Conservation (phyloP, 2,329 filamentous ascomycete species). For the Aureobasidium sp. region DNA sequence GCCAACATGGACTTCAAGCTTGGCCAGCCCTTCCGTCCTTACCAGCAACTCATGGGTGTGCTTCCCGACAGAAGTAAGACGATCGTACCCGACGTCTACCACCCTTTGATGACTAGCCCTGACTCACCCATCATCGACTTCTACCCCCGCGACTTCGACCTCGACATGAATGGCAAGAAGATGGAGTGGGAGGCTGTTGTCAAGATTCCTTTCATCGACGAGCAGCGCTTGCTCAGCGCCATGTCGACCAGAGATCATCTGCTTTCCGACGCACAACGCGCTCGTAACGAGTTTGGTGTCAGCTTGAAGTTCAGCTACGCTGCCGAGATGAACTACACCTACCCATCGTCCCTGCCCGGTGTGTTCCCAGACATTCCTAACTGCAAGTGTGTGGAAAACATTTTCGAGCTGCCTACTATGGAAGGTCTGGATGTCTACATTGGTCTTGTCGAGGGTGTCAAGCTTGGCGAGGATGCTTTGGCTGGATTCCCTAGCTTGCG, state of each 20-base stretch:
- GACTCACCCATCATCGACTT: conserved; percentile 95
- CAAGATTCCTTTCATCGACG: conserved; percentile 98
- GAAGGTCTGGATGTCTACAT: conserved; percentile 82
- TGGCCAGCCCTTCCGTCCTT: conserved; percentile 90
- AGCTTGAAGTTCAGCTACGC: conserved; percentile 89
- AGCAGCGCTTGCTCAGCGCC: conserved; percentile 72
- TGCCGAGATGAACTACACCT: conserved; percentile 67
- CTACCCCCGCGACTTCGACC: conserved; percentile 90
- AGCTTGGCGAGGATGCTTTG: conserved; percentile 73
- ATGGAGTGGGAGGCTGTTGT: conserved; percentile 99
- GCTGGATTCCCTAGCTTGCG: conserved; percentile 91
- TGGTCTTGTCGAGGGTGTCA: conserved; percentile 75
- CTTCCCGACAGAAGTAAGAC: conserved; percentile 94
- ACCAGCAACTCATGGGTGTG: conserved; percentile 96
- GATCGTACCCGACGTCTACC: conserved; percentile 83
- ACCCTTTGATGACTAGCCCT: conserved; percentile 84
- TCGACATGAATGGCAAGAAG: conserved; percentile 99
- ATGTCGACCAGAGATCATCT: conserved; percentile 79
- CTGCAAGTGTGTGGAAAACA: conserved; percentile 91
- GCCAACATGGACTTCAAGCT: conserved; percentile 89
- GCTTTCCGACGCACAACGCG: conserved; percentile 70
- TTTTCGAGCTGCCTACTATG: conserved; percentile 87
- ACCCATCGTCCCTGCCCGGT: conserved; percentile 80
- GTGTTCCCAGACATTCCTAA: conserved; percentile 82
- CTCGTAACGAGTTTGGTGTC: conserved; percentile 84